Conservation (phyloP, 108 stramenopile genomes). For the Discostella pseudostelligera region DNA sequence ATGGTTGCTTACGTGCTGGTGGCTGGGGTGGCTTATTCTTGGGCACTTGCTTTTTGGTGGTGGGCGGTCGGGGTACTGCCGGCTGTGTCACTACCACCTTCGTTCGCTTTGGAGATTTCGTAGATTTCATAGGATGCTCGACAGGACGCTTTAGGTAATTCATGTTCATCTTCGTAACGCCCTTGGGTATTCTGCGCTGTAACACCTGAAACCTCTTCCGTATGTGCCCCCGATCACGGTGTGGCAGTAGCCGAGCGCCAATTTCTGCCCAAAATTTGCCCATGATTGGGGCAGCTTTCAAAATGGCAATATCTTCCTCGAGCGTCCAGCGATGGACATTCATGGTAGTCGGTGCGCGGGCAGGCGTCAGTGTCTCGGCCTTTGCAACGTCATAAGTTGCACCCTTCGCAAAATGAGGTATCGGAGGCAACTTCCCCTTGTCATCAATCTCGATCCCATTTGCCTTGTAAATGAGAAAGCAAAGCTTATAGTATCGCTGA, state of each 20-base stretch:
- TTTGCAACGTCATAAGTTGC: slow-evolving; percentile 54
- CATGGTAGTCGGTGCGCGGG: slow-evolving; percentile 71
- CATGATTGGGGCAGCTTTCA: slow-evolving; percentile 78
- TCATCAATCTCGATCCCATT: slow-evolving; percentile 68
- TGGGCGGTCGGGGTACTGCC: not conserved
- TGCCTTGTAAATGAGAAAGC: slow-evolving; percentile 78
- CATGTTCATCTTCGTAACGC: slow-evolving; percentile 33
- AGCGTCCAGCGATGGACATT: slow-evolving; percentile 87
- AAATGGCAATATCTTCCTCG: slow-evolving; percentile 78
- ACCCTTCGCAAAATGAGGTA: slow-evolving; percentile 41
- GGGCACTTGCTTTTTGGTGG: slow-evolving; percentile 2
- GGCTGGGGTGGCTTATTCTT: slow-evolving; percentile 1
- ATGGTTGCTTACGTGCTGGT: not conserved
- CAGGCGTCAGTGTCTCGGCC: slow-evolving; percentile 47
- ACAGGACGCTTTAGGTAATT: slow-evolving; percentile 29
- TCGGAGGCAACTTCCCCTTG: slow-evolving; percentile 71
- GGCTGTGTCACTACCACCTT: not conserved
- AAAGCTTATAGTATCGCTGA: slow-evolving; percentile 79
- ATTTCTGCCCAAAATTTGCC: slow-evolving; percentile 86
- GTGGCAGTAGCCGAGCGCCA: slow-evolving; percentile 68
- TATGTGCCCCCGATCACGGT: slow-evolving; percentile 81
- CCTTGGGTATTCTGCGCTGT: slow-evolving; percentile 69
- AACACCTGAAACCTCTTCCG: slow-evolving; percentile 86
- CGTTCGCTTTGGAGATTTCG: slow-evolving; percentile 13
- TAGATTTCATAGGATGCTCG: not conserved